These are phyloP conservation scores for Spizellomyces punctatus DNA, from an alignment of 192 early-diverging fungal species.

Conservation along the genomic window DNA sequence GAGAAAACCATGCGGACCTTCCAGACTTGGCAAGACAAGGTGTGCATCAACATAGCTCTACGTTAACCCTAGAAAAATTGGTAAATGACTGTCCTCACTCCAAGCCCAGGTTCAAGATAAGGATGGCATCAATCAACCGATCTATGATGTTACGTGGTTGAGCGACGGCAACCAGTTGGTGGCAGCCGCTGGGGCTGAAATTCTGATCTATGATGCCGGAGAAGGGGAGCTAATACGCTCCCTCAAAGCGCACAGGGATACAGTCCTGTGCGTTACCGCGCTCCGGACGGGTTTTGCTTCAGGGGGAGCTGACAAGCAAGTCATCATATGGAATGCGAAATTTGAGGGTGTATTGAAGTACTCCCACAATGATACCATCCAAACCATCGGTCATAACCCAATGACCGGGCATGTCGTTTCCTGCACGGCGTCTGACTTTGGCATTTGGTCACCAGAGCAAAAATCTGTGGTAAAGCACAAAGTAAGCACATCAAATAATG, in stretches of 20 bases:
- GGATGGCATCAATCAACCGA: slow-evolving; percentile 47
- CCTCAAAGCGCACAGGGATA: slow-evolving; percentile 60
- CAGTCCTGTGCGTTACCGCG: slow-evolving; percentile 34
- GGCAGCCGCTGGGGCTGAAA: slow-evolving; percentile 50
- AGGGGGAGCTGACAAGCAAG: slow-evolving; percentile 63
- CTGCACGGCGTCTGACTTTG: slow-evolving; percentile 59
- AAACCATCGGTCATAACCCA: slow-evolving; percentile 50
- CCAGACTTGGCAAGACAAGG: slow-evolving; percentile 37
- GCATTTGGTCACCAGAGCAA: slow-evolving; percentile 57
- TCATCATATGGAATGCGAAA: slow-evolving; percentile 60
- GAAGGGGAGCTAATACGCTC: slow-evolving; percentile 57
- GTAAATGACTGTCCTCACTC: neutral
- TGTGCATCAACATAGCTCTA: neutral
- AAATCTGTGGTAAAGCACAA: slow-evolving; percentile 61
- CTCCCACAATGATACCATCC: slow-evolving; percentile 59
- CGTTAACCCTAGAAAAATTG: neutral
- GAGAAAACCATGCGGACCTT: slow-evolving; percentile 26
- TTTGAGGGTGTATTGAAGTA: slow-evolving; percentile 60
- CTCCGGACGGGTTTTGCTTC: slow-evolving; percentile 53
- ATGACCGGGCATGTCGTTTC: slow-evolving; percentile 51
- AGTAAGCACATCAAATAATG: slow-evolving; percentile 21
- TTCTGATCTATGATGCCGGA: slow-evolving; percentile 56
- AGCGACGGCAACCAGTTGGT: slow-evolving; percentile 52
- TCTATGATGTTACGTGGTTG: slow-evolving; percentile 56
- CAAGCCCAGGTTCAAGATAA: slow-evolving; percentile 44